These are phyloP conservation scores for Stropharia rugosoannulata DNA, from an alignment of 768 basidiomycete genomes.

Conservation along the genomic window DNA sequence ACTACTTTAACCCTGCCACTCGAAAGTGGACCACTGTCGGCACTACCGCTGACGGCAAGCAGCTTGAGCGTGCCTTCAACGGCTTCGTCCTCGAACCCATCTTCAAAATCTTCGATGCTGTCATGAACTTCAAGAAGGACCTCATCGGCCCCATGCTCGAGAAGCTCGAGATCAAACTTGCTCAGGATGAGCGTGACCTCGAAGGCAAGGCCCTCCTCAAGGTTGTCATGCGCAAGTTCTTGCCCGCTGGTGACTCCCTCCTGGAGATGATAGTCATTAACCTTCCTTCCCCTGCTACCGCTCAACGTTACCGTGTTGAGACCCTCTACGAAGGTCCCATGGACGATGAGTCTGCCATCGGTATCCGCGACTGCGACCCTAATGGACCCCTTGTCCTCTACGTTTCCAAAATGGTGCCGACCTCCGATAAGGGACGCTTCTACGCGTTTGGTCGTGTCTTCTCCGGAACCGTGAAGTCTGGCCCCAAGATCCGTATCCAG, in stretches of 20 bases:
- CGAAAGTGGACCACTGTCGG: constrained; percentile 92
- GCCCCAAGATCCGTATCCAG: constrained; percentile 99
- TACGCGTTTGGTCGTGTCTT: constrained; percentile 99
- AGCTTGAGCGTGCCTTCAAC: constrained; percentile 98
- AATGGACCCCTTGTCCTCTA: constrained; percentile 96
- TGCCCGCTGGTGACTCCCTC: constrained; percentile 97
- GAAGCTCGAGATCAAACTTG: constrained; percentile 93
- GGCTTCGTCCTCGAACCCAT: constrained; percentile 98
- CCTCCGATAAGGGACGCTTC: constrained; percentile 99
- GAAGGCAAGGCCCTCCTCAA: constrained; percentile 97
- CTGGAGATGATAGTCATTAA: constrained; percentile 99
- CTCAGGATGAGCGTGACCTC: constrained; percentile 84
- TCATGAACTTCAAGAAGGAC: constrained; percentile 99
- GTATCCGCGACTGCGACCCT: constrained; percentile 97
- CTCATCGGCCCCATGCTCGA: constrained; percentile 80
- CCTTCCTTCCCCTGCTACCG: constrained; percentile 95
- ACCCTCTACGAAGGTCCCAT: constrained; percentile 99
- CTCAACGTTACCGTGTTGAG: constrained; percentile 98
- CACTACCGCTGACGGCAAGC: constrained; percentile 77
- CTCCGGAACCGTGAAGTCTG: constrained; percentile 95
- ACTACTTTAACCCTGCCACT: constrained; percentile 97
- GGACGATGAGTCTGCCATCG: constrained; percentile 99
- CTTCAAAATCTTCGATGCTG: constrained; percentile 96
- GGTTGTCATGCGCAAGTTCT: constrained; percentile 98
- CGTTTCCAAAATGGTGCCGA: constrained; percentile 99